Evolutionary conservation across 2,329 filamentous ascomycete genomes (phyloP), one percentile per base, ranked within the genome.

Genomic region (Trichoderma semiorbis): DNA sequence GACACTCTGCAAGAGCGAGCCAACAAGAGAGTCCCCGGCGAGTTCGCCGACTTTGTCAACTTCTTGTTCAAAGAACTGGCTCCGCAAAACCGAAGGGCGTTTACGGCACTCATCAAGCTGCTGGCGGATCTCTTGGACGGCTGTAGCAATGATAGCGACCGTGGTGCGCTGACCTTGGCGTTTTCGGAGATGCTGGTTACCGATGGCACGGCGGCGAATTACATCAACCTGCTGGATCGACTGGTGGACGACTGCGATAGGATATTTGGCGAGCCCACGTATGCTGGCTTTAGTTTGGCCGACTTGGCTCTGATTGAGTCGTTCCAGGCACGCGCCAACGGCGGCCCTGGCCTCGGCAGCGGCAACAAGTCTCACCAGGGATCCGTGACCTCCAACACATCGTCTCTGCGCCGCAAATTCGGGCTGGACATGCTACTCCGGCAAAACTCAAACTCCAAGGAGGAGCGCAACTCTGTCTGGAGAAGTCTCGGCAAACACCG

Each of bases 241-340:
- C 87, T 98, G 26, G 94, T 98, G 0, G 93, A 97, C 74, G 95
- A 97, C 78, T 94, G 93, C 74, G 93, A 97, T 70, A 89, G 90
- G 34, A 90, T 98, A n/a, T 97, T 97, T 76, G 92, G 94, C 67
- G 90, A 93, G 72, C 77, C 83, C 5, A 80, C 71, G 72, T 83
- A 66, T 80, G 86, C 39, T 70, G 81, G 84, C 68, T 81, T 81
- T 75, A 78, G 75, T 47, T 76, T 81, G 18, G 78, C 79, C 39
- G 77, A 83, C 70, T 79, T 85, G 66, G 80, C 84, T 7, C 57
- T 69, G 34, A 89, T 87, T 72, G 91, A 91, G 63, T 89, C 89
- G 1, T 82, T 89, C 72, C 89, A 85, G 3, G 77, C 80, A 73
- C 87, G 86, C 69, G 47, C 55, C 30, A 62, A 43, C 53, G 64